Conservation (phyloP, 495 filamentous ascomycete species). For the Aspergillus sclerotioniger region DNA sequence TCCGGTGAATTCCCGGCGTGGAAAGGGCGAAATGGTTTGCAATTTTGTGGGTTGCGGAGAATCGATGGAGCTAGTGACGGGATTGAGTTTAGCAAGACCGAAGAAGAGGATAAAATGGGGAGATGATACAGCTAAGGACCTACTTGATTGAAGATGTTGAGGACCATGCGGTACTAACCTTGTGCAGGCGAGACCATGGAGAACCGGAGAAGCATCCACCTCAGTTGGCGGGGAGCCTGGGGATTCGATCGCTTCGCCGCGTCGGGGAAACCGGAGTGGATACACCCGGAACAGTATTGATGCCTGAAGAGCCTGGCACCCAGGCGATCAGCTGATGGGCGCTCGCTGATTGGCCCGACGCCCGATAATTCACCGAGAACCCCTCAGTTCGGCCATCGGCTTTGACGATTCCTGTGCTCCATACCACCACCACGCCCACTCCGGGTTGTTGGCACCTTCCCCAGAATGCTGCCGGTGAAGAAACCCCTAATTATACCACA, state of each 20-base stretch:
- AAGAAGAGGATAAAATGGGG: neutral
- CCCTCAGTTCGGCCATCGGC: neutral
- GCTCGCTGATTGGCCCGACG: conserved; percentile 25
- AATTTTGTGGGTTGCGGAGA: conserved; percentile 2
- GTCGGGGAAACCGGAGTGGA: neutral
- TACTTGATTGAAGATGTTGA: neutral
- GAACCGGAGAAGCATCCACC: neutral
- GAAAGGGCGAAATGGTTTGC: neutral
- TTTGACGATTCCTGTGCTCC: neutral
- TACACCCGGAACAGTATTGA: neutral
- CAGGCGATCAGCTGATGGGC: conserved; percentile 16
- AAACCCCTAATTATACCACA: neutral
- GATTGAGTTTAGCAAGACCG: neutral
- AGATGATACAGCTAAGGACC: neutral
- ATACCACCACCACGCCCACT: neutral
- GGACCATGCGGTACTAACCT: neutral
- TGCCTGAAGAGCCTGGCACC: neutral
- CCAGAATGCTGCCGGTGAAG: neutral
- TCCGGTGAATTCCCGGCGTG: conserved; percentile 12
- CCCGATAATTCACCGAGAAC: conserved; percentile 36
- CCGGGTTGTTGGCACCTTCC: neutral
- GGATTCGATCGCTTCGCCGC: neutral
- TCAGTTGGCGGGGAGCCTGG: neutral
- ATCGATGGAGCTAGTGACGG: neutral
- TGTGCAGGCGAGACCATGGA: neutral